Conservation (phyloP, 345 rosid species). For the Sonneratia alba region DNA sequence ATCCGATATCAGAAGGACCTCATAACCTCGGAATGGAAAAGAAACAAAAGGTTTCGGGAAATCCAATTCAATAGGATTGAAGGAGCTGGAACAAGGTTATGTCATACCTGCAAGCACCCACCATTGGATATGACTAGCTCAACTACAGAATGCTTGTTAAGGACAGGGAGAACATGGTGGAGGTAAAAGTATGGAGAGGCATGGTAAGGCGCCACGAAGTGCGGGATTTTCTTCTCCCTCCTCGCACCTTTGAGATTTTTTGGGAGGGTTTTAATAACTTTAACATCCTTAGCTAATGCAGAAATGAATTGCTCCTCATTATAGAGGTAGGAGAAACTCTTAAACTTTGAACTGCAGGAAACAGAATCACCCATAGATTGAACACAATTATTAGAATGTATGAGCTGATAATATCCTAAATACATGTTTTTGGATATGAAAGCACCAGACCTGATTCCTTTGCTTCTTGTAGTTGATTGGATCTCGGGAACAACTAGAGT, state of each 20-base stretch:
- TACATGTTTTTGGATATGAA: not conserved
- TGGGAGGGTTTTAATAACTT: slow-evolving; percentile 83
- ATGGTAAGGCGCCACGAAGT: slow-evolving; percentile 63
- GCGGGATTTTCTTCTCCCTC: slow-evolving; percentile 79
- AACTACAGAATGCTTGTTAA: slow-evolving; percentile 76
- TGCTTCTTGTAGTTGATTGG: slow-evolving; percentile 96
- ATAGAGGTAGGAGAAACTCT: slow-evolving; percentile 94
- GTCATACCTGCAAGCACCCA: slow-evolving; percentile 84
- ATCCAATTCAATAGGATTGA: not conserved
- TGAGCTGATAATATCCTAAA: not conserved
- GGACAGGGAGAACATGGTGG: slow-evolving; percentile 79
- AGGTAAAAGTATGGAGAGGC: slow-evolving; percentile 82
- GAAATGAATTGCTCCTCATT: slow-evolving; percentile 81
- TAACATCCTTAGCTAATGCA: slow-evolving; percentile 61
- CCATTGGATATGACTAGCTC: slow-evolving; percentile 85
- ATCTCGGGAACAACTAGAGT: slow-evolving; percentile 90
- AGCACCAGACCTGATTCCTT: slow-evolving; percentile 72
- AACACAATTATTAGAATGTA: not conserved
- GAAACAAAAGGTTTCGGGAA: not conserved
- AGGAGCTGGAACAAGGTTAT: not conserved
- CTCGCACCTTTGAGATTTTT: slow-evolving; percentile 82
- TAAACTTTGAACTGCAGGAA: slow-evolving; percentile 70
- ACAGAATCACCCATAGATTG: slow-evolving; percentile 3
- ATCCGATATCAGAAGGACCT: not conserved
- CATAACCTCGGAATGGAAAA: not conserved